A percentile compares a stretch with the other conserved stretches of the same genome.
Conservation (phyloP, 192 early-diverging fungal genomes). For the Neocallimastix lanati region DNA sequence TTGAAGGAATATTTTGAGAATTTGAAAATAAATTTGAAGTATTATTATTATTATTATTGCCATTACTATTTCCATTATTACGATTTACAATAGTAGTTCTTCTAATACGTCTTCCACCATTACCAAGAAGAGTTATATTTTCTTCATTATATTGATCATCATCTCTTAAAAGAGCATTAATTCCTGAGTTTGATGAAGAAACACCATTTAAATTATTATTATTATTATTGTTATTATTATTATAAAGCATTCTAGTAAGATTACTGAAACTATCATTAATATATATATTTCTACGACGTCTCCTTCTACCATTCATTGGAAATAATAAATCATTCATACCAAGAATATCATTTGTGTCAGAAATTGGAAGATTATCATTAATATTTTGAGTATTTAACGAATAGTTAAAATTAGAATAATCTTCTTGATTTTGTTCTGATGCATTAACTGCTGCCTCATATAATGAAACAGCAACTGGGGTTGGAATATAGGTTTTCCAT, state of each 20-base stretch:
- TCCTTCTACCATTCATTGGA: neutral
- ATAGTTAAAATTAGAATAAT: neutral
- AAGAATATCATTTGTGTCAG: no score
- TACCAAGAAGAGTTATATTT: neutral
- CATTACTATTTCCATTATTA: neutral
- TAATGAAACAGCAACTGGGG: neutral
- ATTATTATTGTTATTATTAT: neutral
- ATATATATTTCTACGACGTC: neutral
- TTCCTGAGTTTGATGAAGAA: neutral
- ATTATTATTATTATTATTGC: no score
- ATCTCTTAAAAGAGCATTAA: neutral
- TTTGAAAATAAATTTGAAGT: neutral
- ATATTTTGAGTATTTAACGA: neutral
- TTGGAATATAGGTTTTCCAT: neutral
- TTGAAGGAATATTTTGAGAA: neutral
- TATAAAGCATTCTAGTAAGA: neutral
- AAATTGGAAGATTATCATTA: no score
- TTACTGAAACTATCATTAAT: neutral
- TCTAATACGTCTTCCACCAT: neutral
- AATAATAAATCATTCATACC: neutral
- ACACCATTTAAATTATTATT: neutral
- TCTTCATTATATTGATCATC: neutral
- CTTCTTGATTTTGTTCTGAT: neutral
- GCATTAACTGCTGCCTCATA: neutral
- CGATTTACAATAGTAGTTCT: neutral